Evolutionary conservation across 2,329 filamentous ascomycete genomes (phyloP).

Genomic region (Aspergillus felis): DNA sequence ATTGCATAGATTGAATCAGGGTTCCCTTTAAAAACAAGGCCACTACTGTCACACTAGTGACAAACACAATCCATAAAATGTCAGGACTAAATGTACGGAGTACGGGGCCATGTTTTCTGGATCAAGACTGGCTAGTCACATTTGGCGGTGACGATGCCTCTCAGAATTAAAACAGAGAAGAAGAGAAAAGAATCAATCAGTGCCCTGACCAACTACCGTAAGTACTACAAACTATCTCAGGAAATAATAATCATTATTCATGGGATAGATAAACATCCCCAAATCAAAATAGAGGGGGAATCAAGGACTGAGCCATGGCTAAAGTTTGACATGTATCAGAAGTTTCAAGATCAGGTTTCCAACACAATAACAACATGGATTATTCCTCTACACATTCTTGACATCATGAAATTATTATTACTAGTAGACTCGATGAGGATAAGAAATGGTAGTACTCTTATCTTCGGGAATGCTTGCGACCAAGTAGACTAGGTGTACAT

Average conservation of each 20-base stretch:
- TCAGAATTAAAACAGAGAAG: neutral
- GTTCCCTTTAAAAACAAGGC: slow-evolving; percentile 11
- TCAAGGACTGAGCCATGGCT: neutral
- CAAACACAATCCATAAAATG: slow-evolving; percentile 20
- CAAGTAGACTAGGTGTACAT: too few species aligned
- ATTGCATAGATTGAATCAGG: slow-evolving; percentile 2
- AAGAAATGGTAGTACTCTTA: neutral
- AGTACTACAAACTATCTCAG: neutral
- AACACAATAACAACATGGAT: neutral
- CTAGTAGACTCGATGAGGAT: neutral
- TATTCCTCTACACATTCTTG: neutral
- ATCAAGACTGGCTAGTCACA: neutral
- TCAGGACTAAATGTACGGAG: slow-evolving; percentile 1
- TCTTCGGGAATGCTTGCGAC: neutral
- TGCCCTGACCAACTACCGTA: neutral
- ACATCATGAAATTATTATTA: neutral
- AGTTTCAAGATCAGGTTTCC: neutral
- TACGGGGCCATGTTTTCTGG: neutral
- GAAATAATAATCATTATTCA: neutral
- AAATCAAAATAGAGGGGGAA: neutral
- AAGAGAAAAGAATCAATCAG: neutral
- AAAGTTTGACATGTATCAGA: neutral
- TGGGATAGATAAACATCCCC: neutral
- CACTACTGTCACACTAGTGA: slow-evolving; percentile 24
- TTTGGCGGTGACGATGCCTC: neutral